These are phyloP conservation scores for Climacium dendroides DNA, from an alignment of 225 moss, liverwort and hornwort species.

Conservation along the genomic window DNA sequence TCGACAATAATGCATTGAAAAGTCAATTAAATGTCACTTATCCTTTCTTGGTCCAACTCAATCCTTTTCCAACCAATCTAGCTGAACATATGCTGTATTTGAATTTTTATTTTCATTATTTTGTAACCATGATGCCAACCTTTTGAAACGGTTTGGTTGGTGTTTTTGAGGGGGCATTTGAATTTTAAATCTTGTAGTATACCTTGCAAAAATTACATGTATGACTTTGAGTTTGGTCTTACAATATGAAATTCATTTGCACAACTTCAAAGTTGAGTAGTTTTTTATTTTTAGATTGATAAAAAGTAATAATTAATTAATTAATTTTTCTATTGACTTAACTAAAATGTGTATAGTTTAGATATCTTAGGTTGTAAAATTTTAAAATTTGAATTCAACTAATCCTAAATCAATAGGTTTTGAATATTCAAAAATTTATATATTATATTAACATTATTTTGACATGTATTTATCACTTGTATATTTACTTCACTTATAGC, in stretches of 20 bases:
- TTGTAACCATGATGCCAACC: accelerated
- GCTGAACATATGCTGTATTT: accelerated
- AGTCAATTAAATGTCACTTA: accelerated
- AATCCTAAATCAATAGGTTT: not conserved
- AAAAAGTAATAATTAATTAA: too few relatives aligned
- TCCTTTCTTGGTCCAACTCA: accelerated
- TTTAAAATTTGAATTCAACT: not conserved
- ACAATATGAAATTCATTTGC: accelerated
- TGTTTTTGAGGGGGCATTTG: accelerated
- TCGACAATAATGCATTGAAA: accelerated
- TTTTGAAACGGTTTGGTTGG: accelerated
- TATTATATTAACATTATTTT: not conserved
- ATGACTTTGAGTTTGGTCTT: not conserved
- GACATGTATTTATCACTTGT: not conserved
- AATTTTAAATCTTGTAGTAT: not conserved
- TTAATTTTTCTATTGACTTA: not conserved
- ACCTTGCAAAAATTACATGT: not conserved
- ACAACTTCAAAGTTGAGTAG: not conserved
- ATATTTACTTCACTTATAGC: too few relatives aligned
- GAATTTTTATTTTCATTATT: not conserved
- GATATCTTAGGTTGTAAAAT: accelerated
- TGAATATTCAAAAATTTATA: not conserved
- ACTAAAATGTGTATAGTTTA: not conserved
- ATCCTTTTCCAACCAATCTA: accelerated
- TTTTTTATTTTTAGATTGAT: not conserved